Evolutionary conservation across 805 yeast genomes (phyloP).

Genomic region (Kuraishia cidri): DNA sequence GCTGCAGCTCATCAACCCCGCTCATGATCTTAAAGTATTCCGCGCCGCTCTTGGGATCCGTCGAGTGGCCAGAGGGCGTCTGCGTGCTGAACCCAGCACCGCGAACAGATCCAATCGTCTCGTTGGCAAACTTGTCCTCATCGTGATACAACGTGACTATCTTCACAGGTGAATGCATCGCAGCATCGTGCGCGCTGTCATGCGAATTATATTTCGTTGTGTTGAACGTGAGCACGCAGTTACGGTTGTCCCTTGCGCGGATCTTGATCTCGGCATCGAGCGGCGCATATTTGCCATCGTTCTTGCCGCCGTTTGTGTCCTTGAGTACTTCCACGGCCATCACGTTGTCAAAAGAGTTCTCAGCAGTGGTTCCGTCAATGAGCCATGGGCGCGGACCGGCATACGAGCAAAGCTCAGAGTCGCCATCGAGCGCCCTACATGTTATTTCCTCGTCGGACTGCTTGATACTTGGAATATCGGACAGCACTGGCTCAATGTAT

Average conservation of each 20-base stretch:
- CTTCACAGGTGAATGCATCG: conserved; percentile 51
- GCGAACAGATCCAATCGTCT: conserved; percentile 5
- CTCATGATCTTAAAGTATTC: conserved; percentile 38
- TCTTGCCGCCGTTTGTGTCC: conserved; percentile 30
- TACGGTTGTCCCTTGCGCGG: conserved; percentile 50
- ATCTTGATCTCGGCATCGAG: conserved; percentile 54
- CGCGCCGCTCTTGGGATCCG: conserved; percentile 18
- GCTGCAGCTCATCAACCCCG: conserved; percentile 57
- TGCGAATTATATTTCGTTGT: conserved; percentile 28
- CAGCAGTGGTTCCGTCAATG: conserved; percentile 23
- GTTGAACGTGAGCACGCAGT: conserved; percentile 55
- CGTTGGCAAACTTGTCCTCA: conserved; percentile 6
- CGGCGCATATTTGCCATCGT: conserved; percentile 48
- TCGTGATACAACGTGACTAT: conserved; percentile 44
- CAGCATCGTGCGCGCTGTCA: conserved; percentile 16
- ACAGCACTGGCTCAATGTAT: conserved; percentile 33
- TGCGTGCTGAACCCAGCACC: conserved; percentile 5
- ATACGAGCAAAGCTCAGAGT: conserved; percentile 45
- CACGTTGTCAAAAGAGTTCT: conserved; percentile 29
- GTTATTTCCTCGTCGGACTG: conserved; percentile 12
- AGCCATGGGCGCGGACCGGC: conserved; percentile 39
- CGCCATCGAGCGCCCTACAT: conserved; percentile 32
- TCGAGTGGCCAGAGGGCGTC: conserved; percentile 37
- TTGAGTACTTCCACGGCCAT: conserved; percentile 41
- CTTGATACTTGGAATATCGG: conserved; percentile 60